phyloP scores from a whole-genome alignment of 306 rosid genomes.

The Medicago truncatula region MtrunA17r5.0-ANR NC_053048.1:50856001-50856500 shows the following conservation, averaged over 20 bases:
- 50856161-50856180: conserved; percentile 13
- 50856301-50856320: conserved; percentile 24
- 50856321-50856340: neutral
- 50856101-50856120: conserved; percentile 16
- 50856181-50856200: neutral
- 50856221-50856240: conserved; percentile 15
- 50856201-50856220: conserved; percentile 1
- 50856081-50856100: conserved; percentile 20
- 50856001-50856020: conserved; percentile 29
- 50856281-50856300: conserved; percentile 18
- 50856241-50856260: conserved; percentile 12
- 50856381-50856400: conserved; percentile 25
- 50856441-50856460: conserved; percentile 82
- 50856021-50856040: conserved; percentile 28
- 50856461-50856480: conserved; percentile 98
- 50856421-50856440: conserved; percentile 81
- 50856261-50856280: neutral
- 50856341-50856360: neutral
- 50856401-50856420: conserved; percentile 81
- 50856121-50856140: conserved; percentile 26
- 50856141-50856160: conserved; percentile 9
- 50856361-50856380: conserved; percentile 25
- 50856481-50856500: conserved; percentile 87
- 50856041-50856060: conserved; percentile 16
- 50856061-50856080: conserved; percentile 22